Percentiles rank a stretch among this genome's conserved stretches.
These are phyloP conservation scores for Hydnomerulius pinastri DNA, from an alignment of 768 basidiomycete genomes.

Conservation along the genomic window DNA sequence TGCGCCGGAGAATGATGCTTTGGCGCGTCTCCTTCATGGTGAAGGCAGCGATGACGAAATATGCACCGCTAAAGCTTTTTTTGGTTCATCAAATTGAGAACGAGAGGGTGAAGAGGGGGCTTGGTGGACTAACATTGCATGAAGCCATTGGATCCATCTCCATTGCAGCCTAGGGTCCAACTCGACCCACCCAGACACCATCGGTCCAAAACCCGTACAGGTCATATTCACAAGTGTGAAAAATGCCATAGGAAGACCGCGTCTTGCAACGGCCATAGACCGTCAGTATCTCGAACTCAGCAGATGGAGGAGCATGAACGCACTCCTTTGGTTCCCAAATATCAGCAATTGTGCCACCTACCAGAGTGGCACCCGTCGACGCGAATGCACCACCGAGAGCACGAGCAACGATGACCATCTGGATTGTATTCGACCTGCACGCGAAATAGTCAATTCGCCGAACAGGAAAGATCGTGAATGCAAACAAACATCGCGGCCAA, in stretches of 20 bases:
- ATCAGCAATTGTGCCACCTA: conserved; percentile 69
- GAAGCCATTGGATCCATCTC: conserved; percentile 86
- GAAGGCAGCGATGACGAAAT: conserved; percentile 51
- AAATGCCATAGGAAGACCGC: conserved; percentile 72
- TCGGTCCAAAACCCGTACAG: conserved; percentile 65
- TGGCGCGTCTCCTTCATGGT: conserved; percentile 73
- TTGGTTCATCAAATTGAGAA: not conserved
- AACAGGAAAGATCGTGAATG: not conserved
- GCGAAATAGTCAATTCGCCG: not conserved
- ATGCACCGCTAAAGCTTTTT: conserved; percentile 52
- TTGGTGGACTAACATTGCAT: conserved; percentile 56
- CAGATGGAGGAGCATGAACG: conserved; percentile 16
- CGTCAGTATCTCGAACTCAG: not conserved
- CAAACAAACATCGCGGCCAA: conserved; percentile 28
- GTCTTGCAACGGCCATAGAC: conserved; percentile 39
- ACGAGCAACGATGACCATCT: conserved; percentile 60
- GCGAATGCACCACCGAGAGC: conserved; percentile 66
- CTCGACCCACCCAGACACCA: conserved; percentile 68
- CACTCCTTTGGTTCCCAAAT: conserved; percentile 65
- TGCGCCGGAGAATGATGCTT: conserved; percentile 63
- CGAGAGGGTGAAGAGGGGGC: conserved; percentile 1
- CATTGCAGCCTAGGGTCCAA: conserved; percentile 58
- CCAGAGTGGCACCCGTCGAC: conserved; percentile 68
- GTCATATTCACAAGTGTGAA: conserved; percentile 64
- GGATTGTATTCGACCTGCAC: conserved; percentile 43